phyloP scores from a whole-genome alignment of 2,329 filamentous ascomycete genomes.

The Pseudocercospora vitis region DNA sequence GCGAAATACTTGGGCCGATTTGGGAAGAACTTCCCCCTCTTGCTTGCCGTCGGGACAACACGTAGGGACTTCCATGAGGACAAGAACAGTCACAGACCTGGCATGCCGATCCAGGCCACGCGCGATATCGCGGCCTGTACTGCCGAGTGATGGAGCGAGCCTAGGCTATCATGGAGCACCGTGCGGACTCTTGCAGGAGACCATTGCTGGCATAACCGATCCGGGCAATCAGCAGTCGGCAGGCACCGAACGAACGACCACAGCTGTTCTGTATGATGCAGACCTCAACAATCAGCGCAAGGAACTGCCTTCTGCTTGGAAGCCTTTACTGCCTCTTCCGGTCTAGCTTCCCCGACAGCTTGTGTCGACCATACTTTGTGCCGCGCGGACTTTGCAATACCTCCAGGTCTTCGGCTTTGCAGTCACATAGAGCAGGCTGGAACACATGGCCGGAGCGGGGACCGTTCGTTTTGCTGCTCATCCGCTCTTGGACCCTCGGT shows the following conservation, averaged over 20 bases:
- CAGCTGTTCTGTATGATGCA: slow-evolving; percentile 14
- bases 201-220: slow-evolving; percentile 25
- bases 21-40: not conserved
- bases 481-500: slow-evolving; percentile 22
- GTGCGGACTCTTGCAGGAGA: slow-evolving; percentile 18
- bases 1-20: not conserved
- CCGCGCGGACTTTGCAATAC: slow-evolving; percentile 23
- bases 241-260: slow-evolving; percentile 22
- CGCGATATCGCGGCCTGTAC: not conserved
- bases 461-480: slow-evolving; percentile 15
- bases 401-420: slow-evolving; percentile 19
- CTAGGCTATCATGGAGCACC: not conserved
- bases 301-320: slow-evolving; percentile 17
- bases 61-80: not conserved
- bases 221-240: slow-evolving; percentile 20
- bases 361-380: slow-evolving; percentile 21
- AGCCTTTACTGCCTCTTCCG: slow-evolving; percentile 2
- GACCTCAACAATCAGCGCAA: slow-evolving; percentile 12
- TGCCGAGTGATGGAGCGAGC: not conserved
- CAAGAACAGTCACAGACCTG: not conserved
- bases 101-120: not conserved
- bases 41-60: no score
- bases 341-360: slow-evolving; percentile 13
- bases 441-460: slow-evolving; percentile 23
- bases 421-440: slow-evolving; percentile 21